A percentile compares a stretch with the other conserved stretches of the same genome.
Evolutionary conservation across 2,329 filamentous ascomycete species (phyloP).

Genomic region (Calonectria montana): DNA sequence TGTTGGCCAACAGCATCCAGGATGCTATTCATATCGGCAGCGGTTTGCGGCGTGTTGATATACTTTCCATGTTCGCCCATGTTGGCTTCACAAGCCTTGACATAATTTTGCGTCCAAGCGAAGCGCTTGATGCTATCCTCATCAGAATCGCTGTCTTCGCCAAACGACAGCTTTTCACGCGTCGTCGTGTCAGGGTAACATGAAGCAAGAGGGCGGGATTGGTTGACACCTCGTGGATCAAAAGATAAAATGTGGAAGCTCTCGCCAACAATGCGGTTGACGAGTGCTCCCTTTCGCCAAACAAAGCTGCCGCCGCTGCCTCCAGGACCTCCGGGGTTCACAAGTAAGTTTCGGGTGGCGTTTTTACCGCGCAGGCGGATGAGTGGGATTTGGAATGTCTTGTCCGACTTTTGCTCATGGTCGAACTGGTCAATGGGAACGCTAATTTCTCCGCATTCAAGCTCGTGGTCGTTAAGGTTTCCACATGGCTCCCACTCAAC

Average conservation of each 20-base stretch:
- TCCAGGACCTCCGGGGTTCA: constrained; percentile 63
- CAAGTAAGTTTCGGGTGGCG: constrained; percentile 56
- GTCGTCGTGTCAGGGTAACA: constrained; percentile 54
- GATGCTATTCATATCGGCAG: constrained; percentile 63
- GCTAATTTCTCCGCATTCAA: constrained; percentile 56
- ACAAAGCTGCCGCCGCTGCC: constrained; percentile 54
- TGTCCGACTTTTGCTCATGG: constrained; percentile 37
- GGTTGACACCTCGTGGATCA: constrained; percentile 58
- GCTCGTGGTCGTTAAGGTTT: constrained; percentile 45
- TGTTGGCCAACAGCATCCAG: constrained; percentile 52
- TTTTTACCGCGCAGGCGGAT: constrained; percentile 56
- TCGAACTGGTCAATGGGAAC: constrained; percentile 62
- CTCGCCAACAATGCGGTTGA: constrained; percentile 53
- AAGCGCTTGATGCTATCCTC: constrained; percentile 53
- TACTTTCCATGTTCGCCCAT: constrained; percentile 58
- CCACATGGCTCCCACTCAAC: constrained; percentile 55
- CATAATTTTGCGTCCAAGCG: constrained; percentile 55
- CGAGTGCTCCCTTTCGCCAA: constrained; percentile 46
- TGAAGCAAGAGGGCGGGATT: constrained; percentile 44
- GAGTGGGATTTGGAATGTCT: constrained; percentile 57
- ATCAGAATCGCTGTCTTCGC: constrained; percentile 40
- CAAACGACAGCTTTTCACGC: constrained; percentile 40
- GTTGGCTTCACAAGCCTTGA: constrained; percentile 54
- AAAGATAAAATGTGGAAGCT: constrained; percentile 59
- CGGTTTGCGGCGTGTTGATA: constrained; percentile 62